Base-by-base conservation (phyloP, 192 early-diverging fungal species). In the Piromyces finnis region DNA sequence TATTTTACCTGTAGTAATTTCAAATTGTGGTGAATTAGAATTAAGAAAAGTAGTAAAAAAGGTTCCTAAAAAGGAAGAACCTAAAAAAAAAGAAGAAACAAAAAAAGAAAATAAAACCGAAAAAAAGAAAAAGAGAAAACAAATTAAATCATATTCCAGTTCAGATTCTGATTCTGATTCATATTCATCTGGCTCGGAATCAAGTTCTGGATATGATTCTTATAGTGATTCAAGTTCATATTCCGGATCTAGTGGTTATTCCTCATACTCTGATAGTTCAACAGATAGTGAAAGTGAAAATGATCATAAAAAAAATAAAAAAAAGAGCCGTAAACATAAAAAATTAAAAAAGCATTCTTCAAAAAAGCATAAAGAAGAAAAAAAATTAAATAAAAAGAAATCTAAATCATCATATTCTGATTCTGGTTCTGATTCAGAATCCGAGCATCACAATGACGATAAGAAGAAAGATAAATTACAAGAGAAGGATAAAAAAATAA, bases 21-120 rank as follows among this genome's bases (percentile, higher is more conserved):
- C 92, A 2, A 92, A 98, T 81, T 95, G 90, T 78, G 97, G 97
- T 28, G 94, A 97, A 82, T 88, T 98, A 79, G 91, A 93, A 15
- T 86, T 92, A 16, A 84, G 83, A 79, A 51, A 51, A 22, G 41
- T 51, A 51, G 41, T 51, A 22, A 51, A 51, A 51, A 51, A 51
- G 22, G 15, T 17, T 4, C 41, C 41, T 22, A 51, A 17, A 1
- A 51, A 51, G 18, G 41, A 51, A 51, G 41, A 51, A 51, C 2
- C 17, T 22, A 51, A 51, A 6, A 22, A 51, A 22, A 16, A 51
- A 22, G 17, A 51, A 22, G 16, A 51, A 51, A 22, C 0, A 17
- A 17, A 13, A 16, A 22, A 17, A 17, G 15, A 39, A 39, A 51
- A 2, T 22, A 32, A 32, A 32, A 32, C 3, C 3, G 30, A 32